phyloP scores from a whole-genome alignment of 2,329 filamentous ascomycete species.

The Blastomyces emzantsi region DNA sequence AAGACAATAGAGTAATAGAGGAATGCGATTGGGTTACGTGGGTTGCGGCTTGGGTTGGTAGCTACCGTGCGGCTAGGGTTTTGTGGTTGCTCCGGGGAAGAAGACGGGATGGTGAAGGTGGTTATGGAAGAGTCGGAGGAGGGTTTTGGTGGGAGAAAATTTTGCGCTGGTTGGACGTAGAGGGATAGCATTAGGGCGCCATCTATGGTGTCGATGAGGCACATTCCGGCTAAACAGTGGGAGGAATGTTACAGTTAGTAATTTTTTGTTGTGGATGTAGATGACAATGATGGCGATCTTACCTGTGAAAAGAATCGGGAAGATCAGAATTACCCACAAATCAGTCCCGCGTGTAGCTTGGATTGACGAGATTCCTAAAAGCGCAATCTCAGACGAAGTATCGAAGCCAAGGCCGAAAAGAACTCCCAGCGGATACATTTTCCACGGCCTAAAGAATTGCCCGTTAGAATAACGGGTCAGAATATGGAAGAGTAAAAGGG shows the following conservation, averaged over 20 bases:
- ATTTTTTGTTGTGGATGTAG: background rate
- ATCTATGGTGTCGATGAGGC: constrained; percentile 82
- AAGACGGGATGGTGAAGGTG: constrained; percentile 9
- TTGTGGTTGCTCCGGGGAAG: background rate
- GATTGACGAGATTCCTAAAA: constrained; percentile 81
- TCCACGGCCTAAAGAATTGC: constrained; percentile 52
- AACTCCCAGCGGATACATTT: constrained; percentile 87
- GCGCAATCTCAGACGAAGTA: constrained; percentile 85
- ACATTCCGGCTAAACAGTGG: constrained; percentile 65
- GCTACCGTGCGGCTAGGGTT: background rate
- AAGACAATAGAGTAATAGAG: constrained; percentile 89
- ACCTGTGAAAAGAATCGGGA: constrained; percentile 82
- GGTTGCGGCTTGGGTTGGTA: constrained; percentile 42
- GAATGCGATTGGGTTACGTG: constrained; percentile 79
- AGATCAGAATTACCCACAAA: constrained; percentile 90
- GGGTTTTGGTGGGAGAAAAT: constrained; percentile 30
- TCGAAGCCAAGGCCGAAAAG: constrained; percentile 92
- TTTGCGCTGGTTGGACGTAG: constrained; percentile 54
- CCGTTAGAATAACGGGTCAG: background rate
- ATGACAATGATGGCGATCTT: constrained; percentile 19
- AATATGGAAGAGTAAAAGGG: background rate
- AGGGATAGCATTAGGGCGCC: constrained; percentile 92
- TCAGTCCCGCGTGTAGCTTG: constrained; percentile 78
- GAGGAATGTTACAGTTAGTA: background rate
- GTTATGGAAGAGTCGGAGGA: constrained; percentile 11